Percentiles rank a stretch among this genome's conserved stretches.
phyloP scores from a whole-genome alignment of 2,329 filamentous ascomycete genomes.

The Fusarium humuli region DNA sequence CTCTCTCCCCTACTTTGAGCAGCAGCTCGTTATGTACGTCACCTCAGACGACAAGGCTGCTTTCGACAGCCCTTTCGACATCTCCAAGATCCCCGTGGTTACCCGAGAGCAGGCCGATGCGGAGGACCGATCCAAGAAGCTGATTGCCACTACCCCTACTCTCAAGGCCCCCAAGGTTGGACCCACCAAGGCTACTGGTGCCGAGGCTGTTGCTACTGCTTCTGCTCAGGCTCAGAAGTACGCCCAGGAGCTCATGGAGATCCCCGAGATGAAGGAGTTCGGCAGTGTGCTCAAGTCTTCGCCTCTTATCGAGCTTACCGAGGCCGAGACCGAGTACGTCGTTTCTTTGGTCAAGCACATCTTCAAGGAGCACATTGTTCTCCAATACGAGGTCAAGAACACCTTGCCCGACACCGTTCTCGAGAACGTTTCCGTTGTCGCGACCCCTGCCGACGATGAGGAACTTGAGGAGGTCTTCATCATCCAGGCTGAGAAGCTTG shows the following conservation, averaged over 20 bases:
- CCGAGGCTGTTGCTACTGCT: constrained; percentile 80
- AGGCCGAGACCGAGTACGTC: constrained; percentile 97
- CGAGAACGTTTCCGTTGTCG: constrained; percentile 87
- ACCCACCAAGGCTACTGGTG: constrained; percentile 77
- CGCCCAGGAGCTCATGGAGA: constrained; percentile 84
- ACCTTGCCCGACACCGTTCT: constrained; percentile 91
- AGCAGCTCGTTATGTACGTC: constrained; percentile 97
- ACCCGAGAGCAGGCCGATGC: constrained; percentile 96
- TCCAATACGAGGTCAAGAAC: constrained; percentile 98
- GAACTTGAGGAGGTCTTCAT: constrained; percentile 93
- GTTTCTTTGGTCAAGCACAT: constrained; percentile 95
- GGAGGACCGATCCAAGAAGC: constrained; percentile 96
- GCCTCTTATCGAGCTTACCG: constrained; percentile 85
- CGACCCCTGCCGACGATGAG: constrained; percentile 83
- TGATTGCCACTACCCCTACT: constrained; percentile 90
- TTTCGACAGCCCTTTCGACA: constrained; percentile 88
- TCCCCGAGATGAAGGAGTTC: constrained; percentile 91
- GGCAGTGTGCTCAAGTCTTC: constrained; percentile 94
- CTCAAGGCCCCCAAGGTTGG: constrained; percentile 91
- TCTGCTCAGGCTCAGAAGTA: constrained; percentile 89
- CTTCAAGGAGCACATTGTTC: constrained; percentile 95
- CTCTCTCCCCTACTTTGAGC: constrained; percentile 92
- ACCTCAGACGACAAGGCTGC: constrained; percentile 89
- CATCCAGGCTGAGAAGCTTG: constrained; percentile 84
- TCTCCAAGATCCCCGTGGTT: constrained; percentile 90